These are phyloP conservation scores for Penicillium lividum DNA, from an alignment of 495 filamentous ascomycete genomes.

Conservation along the genomic window DNA sequence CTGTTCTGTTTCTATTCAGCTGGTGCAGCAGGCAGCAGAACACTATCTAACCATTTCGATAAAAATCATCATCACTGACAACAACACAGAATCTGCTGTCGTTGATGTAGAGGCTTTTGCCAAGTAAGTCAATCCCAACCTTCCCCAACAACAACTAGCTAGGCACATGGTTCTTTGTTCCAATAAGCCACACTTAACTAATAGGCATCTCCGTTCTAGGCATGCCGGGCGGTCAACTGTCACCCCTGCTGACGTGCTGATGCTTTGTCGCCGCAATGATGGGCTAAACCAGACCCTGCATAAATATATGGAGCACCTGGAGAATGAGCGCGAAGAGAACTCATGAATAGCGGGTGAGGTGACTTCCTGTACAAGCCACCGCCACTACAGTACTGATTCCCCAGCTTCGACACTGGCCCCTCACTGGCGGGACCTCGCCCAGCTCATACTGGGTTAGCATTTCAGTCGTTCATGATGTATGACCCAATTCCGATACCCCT, in stretches of 20 bases:
- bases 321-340: conserved; percentile 28
- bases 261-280: conserved; percentile 83
- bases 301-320: conserved; percentile 60
- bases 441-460: background rate
- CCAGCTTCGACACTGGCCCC: background rate
- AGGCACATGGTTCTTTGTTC: background rate
- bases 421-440: conserved; percentile 8
- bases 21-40: no score
- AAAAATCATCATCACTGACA: conserved; percentile 9
- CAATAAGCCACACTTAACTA: conserved; percentile 4
- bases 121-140: conserved; percentile 45
- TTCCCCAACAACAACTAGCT: background rate
- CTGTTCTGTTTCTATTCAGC: background rate
- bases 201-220: conserved; percentile 31
- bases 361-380: background rate
- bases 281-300: conserved; percentile 74
- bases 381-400: background rate
- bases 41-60: background rate
- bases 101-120: conserved; percentile 81
- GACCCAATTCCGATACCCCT: conserved; percentile 8
- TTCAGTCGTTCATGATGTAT: conserved; percentile 15
- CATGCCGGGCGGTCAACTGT: conserved; percentile 85
- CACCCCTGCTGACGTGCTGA: conserved; percentile 80
- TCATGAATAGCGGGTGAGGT: conserved; percentile 16
- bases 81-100: conserved; percentile 63